A percentile compares a stretch with the other conserved stretches of the same genome.
Conservation (phyloP, 1,284 basidiomycete species). For the Sanghuangporus baumii region DNA sequence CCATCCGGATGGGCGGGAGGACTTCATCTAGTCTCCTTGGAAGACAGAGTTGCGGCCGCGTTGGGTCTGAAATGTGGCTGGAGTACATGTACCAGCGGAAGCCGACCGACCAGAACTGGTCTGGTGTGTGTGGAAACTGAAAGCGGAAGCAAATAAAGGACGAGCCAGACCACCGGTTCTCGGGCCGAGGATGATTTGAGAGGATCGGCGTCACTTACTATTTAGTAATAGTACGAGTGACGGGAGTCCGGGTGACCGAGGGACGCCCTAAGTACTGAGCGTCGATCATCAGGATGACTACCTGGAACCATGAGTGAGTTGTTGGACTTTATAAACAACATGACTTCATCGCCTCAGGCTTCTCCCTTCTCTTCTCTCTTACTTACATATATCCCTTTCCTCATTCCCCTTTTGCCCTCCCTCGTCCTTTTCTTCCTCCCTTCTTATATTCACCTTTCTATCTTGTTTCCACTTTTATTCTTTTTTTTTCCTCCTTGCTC, state of each 20-base stretch:
- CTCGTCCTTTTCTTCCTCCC: not conserved
- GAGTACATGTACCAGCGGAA: too few relatives aligned
- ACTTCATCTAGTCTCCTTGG: too few relatives aligned
- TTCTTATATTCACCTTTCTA: not conserved
- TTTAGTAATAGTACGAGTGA: not conserved
- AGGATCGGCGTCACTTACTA: not conserved
- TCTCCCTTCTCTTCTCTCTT: not conserved
- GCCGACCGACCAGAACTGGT: too few relatives aligned
- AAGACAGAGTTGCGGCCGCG: not conserved
- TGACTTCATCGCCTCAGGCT: constrained; percentile 8
- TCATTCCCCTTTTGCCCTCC: not conserved
- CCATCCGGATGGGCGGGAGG: too few relatives aligned
- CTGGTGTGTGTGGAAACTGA: too few relatives aligned
- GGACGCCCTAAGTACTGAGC: not conserved
- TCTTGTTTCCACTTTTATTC: not conserved
- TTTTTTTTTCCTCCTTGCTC: not conserved
- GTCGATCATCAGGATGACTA: not conserved
- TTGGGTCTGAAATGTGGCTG: not conserved
- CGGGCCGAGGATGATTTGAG: not conserved
- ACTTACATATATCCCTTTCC: not conserved
- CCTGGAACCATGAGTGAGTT: not conserved
- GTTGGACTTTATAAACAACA: not conserved
- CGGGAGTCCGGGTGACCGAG: not conserved
- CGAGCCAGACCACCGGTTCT: not conserved
- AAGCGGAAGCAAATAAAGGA: not conserved